Conservation (phyloP, 371 early-diverging fungal species). For the Mortierella sp. region DNA sequence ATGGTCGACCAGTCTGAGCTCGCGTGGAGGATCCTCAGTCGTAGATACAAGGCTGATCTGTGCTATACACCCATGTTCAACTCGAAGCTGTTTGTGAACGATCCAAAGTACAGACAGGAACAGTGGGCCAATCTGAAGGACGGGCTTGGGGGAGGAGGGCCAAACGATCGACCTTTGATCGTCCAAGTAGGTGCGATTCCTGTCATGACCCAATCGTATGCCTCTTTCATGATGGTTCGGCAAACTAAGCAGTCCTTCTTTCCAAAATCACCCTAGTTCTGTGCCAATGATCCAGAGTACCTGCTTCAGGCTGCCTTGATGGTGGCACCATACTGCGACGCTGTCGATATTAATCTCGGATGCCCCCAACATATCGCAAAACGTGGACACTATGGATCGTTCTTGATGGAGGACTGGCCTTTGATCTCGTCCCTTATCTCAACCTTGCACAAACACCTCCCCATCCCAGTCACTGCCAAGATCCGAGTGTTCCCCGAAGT, state of each 20-base stretch:
- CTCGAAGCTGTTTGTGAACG: constrained; percentile 80
- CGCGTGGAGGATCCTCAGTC: constrained; percentile 94
- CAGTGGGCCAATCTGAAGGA: constrained; percentile 65
- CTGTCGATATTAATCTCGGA: constrained; percentile 98
- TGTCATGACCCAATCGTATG: no score
- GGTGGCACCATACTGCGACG: constrained; percentile 91
- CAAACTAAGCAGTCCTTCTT: background rate
- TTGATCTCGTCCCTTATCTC: constrained; percentile 75
- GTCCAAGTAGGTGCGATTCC: constrained; percentile 89
- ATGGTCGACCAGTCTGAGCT: constrained; percentile 96
- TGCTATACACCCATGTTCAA: constrained; percentile 99
- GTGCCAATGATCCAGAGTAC: constrained; percentile 94
- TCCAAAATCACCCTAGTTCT: constrained; percentile 75
- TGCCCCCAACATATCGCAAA: constrained; percentile 98
- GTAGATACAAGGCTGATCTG: constrained; percentile 91
- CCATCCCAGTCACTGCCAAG: constrained; percentile 98
- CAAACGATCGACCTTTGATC: constrained; percentile 88
- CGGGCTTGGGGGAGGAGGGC: constrained; percentile 65
- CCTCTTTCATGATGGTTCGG: no score
- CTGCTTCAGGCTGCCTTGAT: constrained; percentile 88
- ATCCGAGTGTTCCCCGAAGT: constrained; percentile 94
- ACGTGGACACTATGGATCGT: constrained; percentile 96
- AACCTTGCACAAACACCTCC: constrained; percentile 81
- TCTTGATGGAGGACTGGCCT: constrained; percentile 96
- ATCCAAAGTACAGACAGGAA: constrained; percentile 74